Evolutionary conservation across 768 basidiomycete species (phyloP), one percentile per base, ranked within the genome.

Genomic region (Pleurotus cornucopiae): DNA sequence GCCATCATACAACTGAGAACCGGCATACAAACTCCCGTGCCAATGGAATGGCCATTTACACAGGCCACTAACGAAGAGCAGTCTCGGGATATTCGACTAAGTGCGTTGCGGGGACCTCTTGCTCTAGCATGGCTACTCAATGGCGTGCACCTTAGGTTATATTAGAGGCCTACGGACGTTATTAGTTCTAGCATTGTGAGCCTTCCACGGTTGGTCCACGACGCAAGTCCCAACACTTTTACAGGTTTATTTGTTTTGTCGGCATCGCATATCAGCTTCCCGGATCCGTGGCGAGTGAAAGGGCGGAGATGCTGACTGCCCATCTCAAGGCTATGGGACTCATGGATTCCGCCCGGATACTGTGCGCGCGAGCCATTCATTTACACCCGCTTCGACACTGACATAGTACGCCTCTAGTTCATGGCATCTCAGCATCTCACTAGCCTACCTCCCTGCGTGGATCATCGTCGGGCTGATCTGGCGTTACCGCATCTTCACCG

Each of bases 261-360:
- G 89, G 89, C 20, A 85, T 91, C 44, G 76, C 84, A 0, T 91
- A 91, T 63, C 90, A 92, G 60, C 77, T 90, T 2, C 86, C 89
- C 11, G 90, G 89, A 2, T 77, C 85, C 6, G 80, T 88, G 44
- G 73, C 84, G 11, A 76, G 75, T 4, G 90, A 92, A 66, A 76
- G 88, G 41, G 84, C 89, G 0, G 76, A 73, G 53, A 68, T 79
- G 13, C 66, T 91, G 30, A 89, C 90, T 0, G 71, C 80, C 6
- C 88, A 91, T 63, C 81, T 91, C 76, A 85, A 86, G 63, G 88
- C 82, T 2, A 91, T 92, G 90, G 90, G 90, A 6, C 74, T 91
- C 12, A 68, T 79, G 5, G 88, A 90, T 62, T 82, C 82, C 0
- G 87, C 89, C 11, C 77, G 88, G 38, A 79, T 88, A 47, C 57